Conservation (phyloP, 371 early-diverging fungal species). For the Mortierella sp. region DNA sequence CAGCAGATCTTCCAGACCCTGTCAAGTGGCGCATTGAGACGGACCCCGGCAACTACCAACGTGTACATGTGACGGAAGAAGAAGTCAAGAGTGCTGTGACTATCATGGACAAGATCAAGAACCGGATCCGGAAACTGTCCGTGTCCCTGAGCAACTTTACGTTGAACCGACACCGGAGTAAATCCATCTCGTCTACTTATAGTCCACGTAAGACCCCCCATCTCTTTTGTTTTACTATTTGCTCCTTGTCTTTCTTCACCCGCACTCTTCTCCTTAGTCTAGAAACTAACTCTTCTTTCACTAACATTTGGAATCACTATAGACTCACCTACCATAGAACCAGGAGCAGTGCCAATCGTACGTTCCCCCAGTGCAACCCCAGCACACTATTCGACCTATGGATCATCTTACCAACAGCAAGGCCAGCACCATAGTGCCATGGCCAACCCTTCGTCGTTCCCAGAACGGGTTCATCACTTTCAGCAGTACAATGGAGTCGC, state of each 20-base stretch:
- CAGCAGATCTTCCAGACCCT: conserved; percentile 69
- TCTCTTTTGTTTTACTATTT: no score
- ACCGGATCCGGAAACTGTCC: conserved; percentile 63
- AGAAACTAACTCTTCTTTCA: background rate
- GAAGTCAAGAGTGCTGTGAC: conserved; percentile 72
- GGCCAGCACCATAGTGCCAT: conserved; percentile 20
- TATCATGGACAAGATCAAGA: conserved; percentile 37
- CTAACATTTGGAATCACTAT: background rate
- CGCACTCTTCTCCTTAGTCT: no score
- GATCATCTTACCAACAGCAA: conserved; percentile 12
- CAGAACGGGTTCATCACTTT: background rate
- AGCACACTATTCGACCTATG: background rate
- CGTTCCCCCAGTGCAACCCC: background rate
- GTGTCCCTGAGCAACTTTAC: conserved; percentile 55
- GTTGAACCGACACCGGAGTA: background rate
- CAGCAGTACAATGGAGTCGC: background rate
- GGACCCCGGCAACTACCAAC: conserved; percentile 59
- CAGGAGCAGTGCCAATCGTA: background rate
- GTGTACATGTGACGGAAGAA: conserved; percentile 68
- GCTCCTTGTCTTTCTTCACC: background rate
- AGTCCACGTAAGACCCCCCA: background rate
- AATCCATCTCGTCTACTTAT: conserved; percentile 1
- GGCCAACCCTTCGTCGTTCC: background rate
- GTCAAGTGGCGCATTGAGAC: conserved; percentile 65
- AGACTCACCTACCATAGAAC: background rate